Evolutionary conservation across 2,329 filamentous ascomycete species (phyloP).

Genomic region (Neofusicoccum cordaticola): DNA sequence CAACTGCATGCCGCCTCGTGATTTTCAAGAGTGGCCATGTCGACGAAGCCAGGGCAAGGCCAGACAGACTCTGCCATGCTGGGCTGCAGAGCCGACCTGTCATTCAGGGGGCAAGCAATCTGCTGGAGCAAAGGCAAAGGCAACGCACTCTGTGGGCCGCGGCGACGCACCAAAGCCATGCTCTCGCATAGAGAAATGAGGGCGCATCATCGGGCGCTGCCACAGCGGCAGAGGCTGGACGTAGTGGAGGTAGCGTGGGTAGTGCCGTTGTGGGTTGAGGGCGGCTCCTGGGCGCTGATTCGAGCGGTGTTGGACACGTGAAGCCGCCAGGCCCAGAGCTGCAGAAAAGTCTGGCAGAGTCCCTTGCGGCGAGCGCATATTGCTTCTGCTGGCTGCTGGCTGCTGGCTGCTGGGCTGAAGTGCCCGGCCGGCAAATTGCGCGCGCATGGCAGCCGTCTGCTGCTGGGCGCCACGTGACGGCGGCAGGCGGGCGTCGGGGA

Average conservation of each 20-base stretch:
- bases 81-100: not conserved
- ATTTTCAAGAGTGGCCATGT: not conserved
- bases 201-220: slow-evolving; percentile 1
- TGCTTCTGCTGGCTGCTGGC: not conserved
- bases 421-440: not conserved
- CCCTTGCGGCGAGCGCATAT: not conserved
- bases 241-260: not conserved
- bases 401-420: not conserved
- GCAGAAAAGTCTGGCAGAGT: slow-evolving; percentile 2
- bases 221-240: not conserved
- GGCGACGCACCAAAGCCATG: not conserved
- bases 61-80: not conserved
- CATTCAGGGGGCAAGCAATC: not conserved
- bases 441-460: not conserved
- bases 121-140: not conserved
- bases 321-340: not conserved
- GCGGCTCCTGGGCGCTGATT: not conserved
- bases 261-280: not conserved
- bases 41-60: not conserved
- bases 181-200: slow-evolving; percentile 3
- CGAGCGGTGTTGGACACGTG: slow-evolving; percentile 5
- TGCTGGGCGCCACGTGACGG: not conserved
- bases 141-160: not conserved
- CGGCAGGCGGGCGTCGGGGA: not conserved
- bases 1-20: slow-evolving; percentile 5